Evolutionary conservation across 805 yeast species (phyloP).

Genomic region (Kuraishia molischiana): DNA sequence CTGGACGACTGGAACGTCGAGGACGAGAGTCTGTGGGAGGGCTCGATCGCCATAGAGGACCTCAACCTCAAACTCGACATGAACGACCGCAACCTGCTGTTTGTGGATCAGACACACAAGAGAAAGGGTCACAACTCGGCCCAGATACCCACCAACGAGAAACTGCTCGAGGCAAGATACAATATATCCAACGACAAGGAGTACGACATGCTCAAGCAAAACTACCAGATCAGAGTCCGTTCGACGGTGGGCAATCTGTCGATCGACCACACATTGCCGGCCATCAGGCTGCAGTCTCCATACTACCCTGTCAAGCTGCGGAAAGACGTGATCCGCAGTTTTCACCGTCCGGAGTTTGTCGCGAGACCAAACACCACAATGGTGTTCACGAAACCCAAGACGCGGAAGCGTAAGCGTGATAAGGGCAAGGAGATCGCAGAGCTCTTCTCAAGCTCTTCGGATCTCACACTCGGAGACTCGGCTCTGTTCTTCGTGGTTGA

Average conservation of each 20-base stretch:
- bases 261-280: constrained; percentile 89
- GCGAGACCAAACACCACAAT: constrained; percentile 73
- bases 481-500: constrained; percentile 74
- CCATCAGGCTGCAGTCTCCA: constrained; percentile 80
- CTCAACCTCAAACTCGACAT: constrained; percentile 52
- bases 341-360: constrained; percentile 70
- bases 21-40: constrained; percentile 71
- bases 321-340: constrained; percentile 58
- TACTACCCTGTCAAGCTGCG: constrained; percentile 73
- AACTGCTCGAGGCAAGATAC: constrained; percentile 48
- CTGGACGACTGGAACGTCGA: constrained; percentile 41
- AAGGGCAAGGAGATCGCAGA: constrained; percentile 74
- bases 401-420: constrained; percentile 82
- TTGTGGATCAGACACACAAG: constrained; percentile 34
- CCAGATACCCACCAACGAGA: constrained; percentile 42
- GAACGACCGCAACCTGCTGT: constrained; percentile 78
- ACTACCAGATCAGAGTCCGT: constrained; percentile 86
- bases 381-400: constrained; percentile 64
- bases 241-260: constrained; percentile 84
- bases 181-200: constrained; percentile 84
- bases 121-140: constrained; percentile 17
- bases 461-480: constrained; percentile 76
- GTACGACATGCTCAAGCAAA: constrained; percentile 73
- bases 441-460: constrained; percentile 59
- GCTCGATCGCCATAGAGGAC: constrained; percentile 29